These are phyloP conservation scores for Fusarium staphyleae DNA, from an alignment of 2,329 filamentous ascomycete species.

Conservation along the genomic window DNA sequence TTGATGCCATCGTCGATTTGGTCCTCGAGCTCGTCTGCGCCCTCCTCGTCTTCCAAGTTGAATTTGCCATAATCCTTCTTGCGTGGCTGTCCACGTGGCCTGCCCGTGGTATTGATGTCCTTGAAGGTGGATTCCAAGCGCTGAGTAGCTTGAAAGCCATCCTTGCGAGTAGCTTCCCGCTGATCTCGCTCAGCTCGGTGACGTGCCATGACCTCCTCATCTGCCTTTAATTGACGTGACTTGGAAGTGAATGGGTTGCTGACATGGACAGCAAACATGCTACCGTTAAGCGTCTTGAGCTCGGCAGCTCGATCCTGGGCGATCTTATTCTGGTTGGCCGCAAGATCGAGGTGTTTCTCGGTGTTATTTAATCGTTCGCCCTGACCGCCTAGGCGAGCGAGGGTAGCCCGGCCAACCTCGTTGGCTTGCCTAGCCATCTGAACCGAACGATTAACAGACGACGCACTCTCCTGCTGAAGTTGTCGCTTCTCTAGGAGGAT, in stretches of 20 bases:
- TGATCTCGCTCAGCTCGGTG: slow-evolving; percentile 70
- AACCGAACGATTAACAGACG: slow-evolving; percentile 50
- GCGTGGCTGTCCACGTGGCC: slow-evolving; percentile 42
- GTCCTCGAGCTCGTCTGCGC: slow-evolving; percentile 54
- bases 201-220: slow-evolving; percentile 73
- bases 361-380: slow-evolving; percentile 83
- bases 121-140: slow-evolving; percentile 61
- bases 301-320: slow-evolving; percentile 83
- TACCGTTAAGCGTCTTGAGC: slow-evolving; percentile 83
- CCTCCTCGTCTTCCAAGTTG: slow-evolving; percentile 76
- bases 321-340: slow-evolving; percentile 75
- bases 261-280: slow-evolving; percentile 89
- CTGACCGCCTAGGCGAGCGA: slow-evolving; percentile 77
- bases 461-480: slow-evolving; percentile 76
- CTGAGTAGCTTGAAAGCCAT: slow-evolving; percentile 59
- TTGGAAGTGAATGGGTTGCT: slow-evolving; percentile 78
- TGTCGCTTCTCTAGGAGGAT: slow-evolving; percentile 64
- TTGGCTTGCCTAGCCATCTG: slow-evolving; percentile 54
- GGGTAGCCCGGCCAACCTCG: slow-evolving; percentile 70
- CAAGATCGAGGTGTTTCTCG: slow-evolving; percentile 82
- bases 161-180: slow-evolving; percentile 66
- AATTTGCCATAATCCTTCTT: slow-evolving; percentile 67
- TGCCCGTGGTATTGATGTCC: slow-evolving; percentile 46
- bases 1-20: slow-evolving; percentile 66
- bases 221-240: slow-evolving; percentile 67